These are phyloP conservation scores for Diplosphaera chodatii DNA, from an alignment of 139 green algal species.

Conservation along the genomic window DNA sequence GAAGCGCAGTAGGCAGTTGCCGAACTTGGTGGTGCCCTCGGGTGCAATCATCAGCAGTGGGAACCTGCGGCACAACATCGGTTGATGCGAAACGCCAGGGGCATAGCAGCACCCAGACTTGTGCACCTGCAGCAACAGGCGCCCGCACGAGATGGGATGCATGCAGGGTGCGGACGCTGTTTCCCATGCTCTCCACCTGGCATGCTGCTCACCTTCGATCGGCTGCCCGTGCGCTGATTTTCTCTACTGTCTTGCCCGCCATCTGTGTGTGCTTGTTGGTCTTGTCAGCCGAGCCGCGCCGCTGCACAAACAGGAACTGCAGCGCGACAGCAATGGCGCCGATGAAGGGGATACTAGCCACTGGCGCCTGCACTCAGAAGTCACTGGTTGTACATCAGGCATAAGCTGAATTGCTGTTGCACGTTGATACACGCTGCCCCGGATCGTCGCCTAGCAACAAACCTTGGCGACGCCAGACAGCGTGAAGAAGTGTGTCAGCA, in stretches of 20 bases:
- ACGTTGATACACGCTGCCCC: no score
- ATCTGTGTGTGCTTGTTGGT: constrained; percentile 17
- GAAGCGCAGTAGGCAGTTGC: constrained; percentile 40
- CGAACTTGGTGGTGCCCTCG: constrained; percentile 43
- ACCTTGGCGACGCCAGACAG: constrained; percentile 29
- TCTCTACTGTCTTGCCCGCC: constrained; percentile 3
- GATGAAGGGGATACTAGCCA: constrained; percentile 39
- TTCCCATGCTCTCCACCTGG: no score
- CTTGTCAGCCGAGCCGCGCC: constrained; percentile 22
- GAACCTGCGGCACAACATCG: constrained; percentile 11
- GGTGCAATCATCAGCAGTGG: constrained; percentile 38
- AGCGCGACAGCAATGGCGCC: constrained; percentile 25
- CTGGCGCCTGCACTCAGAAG: no score
- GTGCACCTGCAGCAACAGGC: no score
- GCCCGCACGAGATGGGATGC: no score
- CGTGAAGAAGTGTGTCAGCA: constrained; percentile 22
- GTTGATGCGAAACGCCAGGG: not conserved
- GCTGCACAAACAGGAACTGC: constrained; percentile 47
- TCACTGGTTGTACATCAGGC: no score
- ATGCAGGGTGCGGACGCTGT: no score
- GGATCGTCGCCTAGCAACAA: no score
- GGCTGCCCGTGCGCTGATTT: constrained; percentile 17
- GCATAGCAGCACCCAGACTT: no score
- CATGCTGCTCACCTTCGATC: constrained; percentile 20
- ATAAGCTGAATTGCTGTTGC: no score